Base-by-base conservation (phyloP, 768 basidiomycete species). In the Lactarius trivialis region DNA sequence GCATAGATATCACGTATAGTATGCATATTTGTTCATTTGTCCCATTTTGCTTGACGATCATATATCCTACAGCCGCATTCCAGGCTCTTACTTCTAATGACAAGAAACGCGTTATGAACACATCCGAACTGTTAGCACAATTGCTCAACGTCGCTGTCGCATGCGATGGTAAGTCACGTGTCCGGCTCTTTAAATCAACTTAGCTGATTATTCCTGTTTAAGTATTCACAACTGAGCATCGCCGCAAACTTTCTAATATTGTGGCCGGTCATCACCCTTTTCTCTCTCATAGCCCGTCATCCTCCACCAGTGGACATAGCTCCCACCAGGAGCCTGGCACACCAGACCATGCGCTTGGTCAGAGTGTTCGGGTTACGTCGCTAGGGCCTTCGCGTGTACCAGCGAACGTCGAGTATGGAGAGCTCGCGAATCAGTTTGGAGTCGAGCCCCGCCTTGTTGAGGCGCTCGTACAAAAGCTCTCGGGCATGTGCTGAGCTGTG, bases 311-410 rank as follows among this genome's bases (percentile, higher is more conserved):
- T 19, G 60, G 66, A 39, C 59, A 56, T 32, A 67, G 66, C 55
- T 67, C 64, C 34, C 60, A 54, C 26, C 55, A 55, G 9, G 63
- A 64, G 12, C 58, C 55, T 24, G 50, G 60, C 41, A 67, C 66
- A 8, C 66, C 64, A 24, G 66, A 67, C 36, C 60, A 55, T 24
- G 7, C 37, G n/a, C n/a, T 45, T 51, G 76, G 87, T 34, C 78
- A 84, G 48, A 70, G 89, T 30, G 82, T 89, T 50, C 81, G 88
- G 68, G 85, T 85, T 3, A 78, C 89, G 50, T 84, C 81, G 43
- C 83, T 86, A 64, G 79, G 86, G 55, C 75, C 89, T 65, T 73
- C 73, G 4, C 54, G 54, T 21, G 26, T 36, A 39, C 12, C 58
- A 43, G 37, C 54, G 51, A 64, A 60, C 45, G 30, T 55, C 30